These are phyloP conservation scores for Larix kaempferi DNA, from an alignment of 75 land plant genomes.

Conservation along the genomic window DNA sequence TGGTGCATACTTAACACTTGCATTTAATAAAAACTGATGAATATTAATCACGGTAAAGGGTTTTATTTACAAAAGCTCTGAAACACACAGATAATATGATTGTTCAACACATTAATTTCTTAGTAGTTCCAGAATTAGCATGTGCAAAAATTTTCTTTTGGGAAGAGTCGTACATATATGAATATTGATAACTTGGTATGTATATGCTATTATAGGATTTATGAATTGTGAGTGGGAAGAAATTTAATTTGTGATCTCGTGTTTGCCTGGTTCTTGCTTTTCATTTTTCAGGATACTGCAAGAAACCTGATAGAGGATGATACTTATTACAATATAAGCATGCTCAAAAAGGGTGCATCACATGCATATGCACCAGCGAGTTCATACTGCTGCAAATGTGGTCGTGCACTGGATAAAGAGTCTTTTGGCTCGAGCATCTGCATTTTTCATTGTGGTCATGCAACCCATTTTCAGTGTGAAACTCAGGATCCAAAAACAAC, in stretches of 20 bases:
- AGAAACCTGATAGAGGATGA: constrained; percentile 94
- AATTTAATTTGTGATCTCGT: neutral
- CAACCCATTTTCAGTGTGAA: constrained; percentile 76
- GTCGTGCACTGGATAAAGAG: constrained; percentile 35
- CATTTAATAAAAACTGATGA: too few relatives aligned
- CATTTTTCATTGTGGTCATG: constrained; percentile 83
- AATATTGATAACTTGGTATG: neutral
- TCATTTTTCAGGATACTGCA: constrained; percentile 71
- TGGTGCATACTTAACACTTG: too few relatives aligned
- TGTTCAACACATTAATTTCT: neutral
- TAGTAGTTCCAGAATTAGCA: neutral
- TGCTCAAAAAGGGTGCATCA: constrained; percentile 73
- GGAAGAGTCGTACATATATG: too few relatives aligned
- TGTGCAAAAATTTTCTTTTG: too few relatives aligned
- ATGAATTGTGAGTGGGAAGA: neutral
- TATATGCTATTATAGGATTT: neutral
- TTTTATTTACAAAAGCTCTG: too few relatives aligned
- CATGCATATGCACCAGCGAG: constrained; percentile 76
- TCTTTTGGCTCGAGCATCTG: constrained; percentile 34
- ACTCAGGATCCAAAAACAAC: constrained; percentile 23
- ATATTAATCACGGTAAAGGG: too few relatives aligned
- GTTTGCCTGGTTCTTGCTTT: neutral
- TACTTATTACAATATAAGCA: constrained; percentile 68
- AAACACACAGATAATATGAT: neutral
- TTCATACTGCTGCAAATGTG: constrained; percentile 72